Evolutionary conservation across 106 monocot genomes (phyloP).

Genomic region (Platanthera guangdongensis): DNA sequence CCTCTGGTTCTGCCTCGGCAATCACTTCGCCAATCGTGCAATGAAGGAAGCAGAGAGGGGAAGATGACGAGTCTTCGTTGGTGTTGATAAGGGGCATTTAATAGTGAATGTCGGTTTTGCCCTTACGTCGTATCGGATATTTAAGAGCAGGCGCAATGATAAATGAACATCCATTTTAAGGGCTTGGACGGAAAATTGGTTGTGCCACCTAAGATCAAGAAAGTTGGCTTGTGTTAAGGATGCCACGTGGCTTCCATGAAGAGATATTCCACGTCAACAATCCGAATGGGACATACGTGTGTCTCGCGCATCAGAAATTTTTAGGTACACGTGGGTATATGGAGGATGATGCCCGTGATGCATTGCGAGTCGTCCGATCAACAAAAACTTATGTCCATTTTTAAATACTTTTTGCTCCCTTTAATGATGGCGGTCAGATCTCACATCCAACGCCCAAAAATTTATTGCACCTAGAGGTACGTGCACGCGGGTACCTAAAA

Average conservation of each 20-base stretch:
- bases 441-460: too few species aligned
- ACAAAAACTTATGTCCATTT: too few species aligned
- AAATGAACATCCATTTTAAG: background rate
- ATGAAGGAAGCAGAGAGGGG: background rate
- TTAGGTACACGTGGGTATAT: too few species aligned
- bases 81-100: background rate
- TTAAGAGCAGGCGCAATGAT: too few species aligned
- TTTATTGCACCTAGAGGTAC: too few species aligned
- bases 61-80: background rate
- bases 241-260: constrained; percentile 4
- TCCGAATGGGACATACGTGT: background rate
- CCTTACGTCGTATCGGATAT: too few species aligned
- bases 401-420: too few species aligned
- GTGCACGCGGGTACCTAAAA: too few species aligned
- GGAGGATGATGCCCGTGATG: too few species aligned
- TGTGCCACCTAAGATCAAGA: background rate
- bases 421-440: too few species aligned
- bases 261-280: background rate
- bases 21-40: background rate
- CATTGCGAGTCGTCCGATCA: too few species aligned
- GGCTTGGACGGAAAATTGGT: background rate
- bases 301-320: background rate
- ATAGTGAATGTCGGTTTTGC: background rate
- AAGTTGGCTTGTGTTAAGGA: background rate
- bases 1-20: background rate